Evolutionary conservation across 495 filamentous ascomycete genomes (phyloP).

Genomic region (Penicillium simplicissimum): DNA sequence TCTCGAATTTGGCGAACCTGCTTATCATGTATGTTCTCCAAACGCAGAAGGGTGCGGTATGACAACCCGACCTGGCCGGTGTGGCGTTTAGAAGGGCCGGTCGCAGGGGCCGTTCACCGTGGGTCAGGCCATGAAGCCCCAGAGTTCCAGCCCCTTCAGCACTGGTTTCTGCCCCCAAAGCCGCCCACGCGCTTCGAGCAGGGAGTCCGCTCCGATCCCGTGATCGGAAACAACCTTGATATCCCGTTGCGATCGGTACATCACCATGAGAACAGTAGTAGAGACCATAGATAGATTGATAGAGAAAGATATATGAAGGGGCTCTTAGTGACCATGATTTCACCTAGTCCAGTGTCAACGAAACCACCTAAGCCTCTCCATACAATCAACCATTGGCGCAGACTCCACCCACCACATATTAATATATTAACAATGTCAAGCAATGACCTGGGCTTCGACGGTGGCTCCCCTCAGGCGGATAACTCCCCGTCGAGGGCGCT

Average conservation of each 20-base stretch:
- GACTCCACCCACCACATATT: not conserved
- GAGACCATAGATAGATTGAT: conserved; percentile 1
- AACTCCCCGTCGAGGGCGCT: conserved; percentile 35
- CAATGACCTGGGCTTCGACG: conserved; percentile 29
- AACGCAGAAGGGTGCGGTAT: conserved; percentile 8
- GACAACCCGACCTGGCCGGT: conserved; percentile 17
- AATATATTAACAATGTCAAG: conserved; percentile 22
- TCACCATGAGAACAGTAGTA: conserved; percentile 5
- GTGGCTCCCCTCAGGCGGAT: conserved; percentile 6
- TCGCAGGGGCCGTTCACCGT: conserved; percentile 18
- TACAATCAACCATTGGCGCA: not conserved
- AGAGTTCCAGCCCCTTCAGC: not conserved
- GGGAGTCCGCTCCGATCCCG: conserved; percentile 24
- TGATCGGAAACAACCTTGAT: conserved; percentile 21
- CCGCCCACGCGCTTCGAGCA: not conserved
- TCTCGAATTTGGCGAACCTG: not conserved
- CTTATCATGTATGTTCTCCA: not conserved
- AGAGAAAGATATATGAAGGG: conserved; percentile 17
- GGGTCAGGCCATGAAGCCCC: not conserved
- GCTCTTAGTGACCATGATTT: not conserved
- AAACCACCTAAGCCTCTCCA: not conserved
- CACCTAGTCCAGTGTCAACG: not conserved
- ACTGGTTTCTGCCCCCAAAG: not conserved
- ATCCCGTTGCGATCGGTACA: conserved; percentile 5
- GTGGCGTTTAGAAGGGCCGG: conserved; percentile 23